Base-by-base conservation (phyloP, 345 rosid species). In the Hevea brasiliensis region DNA sequence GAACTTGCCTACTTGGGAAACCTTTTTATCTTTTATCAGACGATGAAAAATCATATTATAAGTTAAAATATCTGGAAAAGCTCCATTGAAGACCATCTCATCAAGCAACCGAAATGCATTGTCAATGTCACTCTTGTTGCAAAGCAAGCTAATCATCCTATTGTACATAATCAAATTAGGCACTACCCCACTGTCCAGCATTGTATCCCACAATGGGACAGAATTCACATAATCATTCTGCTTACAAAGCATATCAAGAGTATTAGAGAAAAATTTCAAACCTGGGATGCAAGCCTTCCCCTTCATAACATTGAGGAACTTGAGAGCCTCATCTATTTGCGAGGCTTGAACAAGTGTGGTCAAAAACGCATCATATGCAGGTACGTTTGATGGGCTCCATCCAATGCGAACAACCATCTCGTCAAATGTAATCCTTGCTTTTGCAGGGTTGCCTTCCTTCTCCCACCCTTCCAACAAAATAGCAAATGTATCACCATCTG, bases 401-500 rank as follows among this genome's bases (percentile, higher is more conserved):
- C 87, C 92, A 11, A 86, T 13, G 7, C 51, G 65, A 3, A 67
- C 59, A 56, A 85, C 73, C 90, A 85, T 87, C 74, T 89, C 89
- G 9, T 79, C 85, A 18, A 89, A 85, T 0, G 83, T 83, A 40
- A n/a, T 77, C 81, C 70, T 87, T 61, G 88, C 87, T 74, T 84
- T 78, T n/a, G 70, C 71, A 26, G 73, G 73, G 76, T 85, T 83
- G 51, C 86, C 84, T 76, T 87, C 89, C 75, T 80, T 89, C 77
- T 87, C 87, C 87, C 85, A 89, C 4, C 91, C 89, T 83, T 87
- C 86, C 71, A 87, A 80, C 77, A 89, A 67, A 72, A 87, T 84
- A 7, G 86, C 74, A 50, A 66, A 89, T 1, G 86, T 76, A 71
- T 87, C 89, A n/a, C 54, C 87, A 65, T 85, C 84, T 0, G 83